phyloP scores from a whole-genome alignment of 2,329 filamentous ascomycete species.

The Talaromyces albobiverticillius region DNA sequence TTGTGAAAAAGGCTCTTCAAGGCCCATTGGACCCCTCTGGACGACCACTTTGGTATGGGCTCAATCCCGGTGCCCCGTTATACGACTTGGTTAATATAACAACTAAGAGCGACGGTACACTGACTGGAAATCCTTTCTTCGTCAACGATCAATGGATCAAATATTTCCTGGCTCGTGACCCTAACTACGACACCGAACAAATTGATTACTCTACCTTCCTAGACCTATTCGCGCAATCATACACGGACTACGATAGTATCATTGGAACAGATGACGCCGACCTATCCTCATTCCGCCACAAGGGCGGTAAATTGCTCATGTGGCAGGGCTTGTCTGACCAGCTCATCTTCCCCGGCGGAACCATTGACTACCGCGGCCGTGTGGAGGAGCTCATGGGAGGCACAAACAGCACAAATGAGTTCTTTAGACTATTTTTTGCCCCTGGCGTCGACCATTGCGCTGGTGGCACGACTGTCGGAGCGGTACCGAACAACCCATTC shows the following conservation, averaged over 20 bases:
- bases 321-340: constrained; percentile 43
- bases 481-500: constrained; percentile 15
- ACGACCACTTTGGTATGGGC: constrained; percentile 32
- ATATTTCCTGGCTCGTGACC: constrained; percentile 31
- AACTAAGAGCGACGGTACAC: constrained; percentile 21
- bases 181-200: constrained; percentile 26
- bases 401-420: constrained; percentile 27
- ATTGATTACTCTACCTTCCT: constrained; percentile 28
- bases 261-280: constrained; percentile 39
- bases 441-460: constrained; percentile 38
- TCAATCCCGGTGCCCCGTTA: constrained; percentile 25
- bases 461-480: constrained; percentile 28
- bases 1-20: constrained; percentile 30
- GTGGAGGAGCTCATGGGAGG: constrained; percentile 23
- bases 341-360: constrained; percentile 37
- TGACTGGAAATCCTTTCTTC: constrained; percentile 25
- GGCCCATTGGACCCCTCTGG: constrained; percentile 24
- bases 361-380: constrained; percentile 35
- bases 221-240: constrained; percentile 23
- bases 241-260: constrained; percentile 30
- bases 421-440: constrained; percentile 38
- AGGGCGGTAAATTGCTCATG: constrained; percentile 42
- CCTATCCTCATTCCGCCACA: constrained; percentile 32
- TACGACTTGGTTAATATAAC: constrained; percentile 28
- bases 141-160: constrained; percentile 34